Percentiles rank a stretch among this genome's conserved stretches.
phyloP scores from a whole-genome alignment of 495 filamentous ascomycete species.

The Opeltia flavorubescens region DNA sequence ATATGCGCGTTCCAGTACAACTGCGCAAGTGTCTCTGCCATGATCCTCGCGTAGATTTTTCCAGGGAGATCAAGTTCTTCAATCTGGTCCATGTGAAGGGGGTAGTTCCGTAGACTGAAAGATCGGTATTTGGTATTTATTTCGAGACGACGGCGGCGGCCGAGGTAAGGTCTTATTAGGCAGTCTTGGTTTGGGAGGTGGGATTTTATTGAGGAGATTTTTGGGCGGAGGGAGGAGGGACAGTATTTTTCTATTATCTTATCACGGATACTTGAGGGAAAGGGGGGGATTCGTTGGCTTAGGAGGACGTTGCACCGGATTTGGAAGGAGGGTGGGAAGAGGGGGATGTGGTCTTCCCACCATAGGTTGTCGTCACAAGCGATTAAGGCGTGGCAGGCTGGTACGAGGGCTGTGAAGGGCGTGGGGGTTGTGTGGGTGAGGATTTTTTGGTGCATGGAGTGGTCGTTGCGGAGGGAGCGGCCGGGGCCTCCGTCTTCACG shows the following conservation, averaged over 20 bases:
- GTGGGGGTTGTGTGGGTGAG: conserved; percentile 3
- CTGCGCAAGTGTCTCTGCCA: conserved; percentile 32
- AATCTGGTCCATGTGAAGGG: conserved; percentile 35
- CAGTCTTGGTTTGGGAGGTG: conserved; percentile 27
- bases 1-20: conserved; percentile 30
- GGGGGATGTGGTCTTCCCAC: conserved; percentile 20
- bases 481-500: conserved; percentile 24
- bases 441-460: conserved; percentile 19
- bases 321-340: conserved; percentile 19
- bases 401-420: conserved; percentile 1
- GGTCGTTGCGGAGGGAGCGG: conserved; percentile 24
- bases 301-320: conserved; percentile 25
- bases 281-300: conserved; percentile 27
- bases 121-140: conserved; percentile 7
- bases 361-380: conserved; percentile 13
- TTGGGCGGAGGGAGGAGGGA: conserved; percentile 8
- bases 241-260: conserved; percentile 24
- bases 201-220: conserved; percentile 19
- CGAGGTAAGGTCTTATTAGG: conserved; percentile 31
- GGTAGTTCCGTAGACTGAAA: conserved; percentile 33
- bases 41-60: conserved; percentile 8
- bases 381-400: conserved; percentile 10
- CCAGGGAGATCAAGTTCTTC: conserved; percentile 22
- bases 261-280: conserved; percentile 16
- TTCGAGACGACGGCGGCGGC: conserved; percentile 18